These are phyloP conservation scores for Pseudogymnoascus sp. DNA, from an alignment of 2,329 filamentous ascomycete genomes.

Conservation along the genomic window DNA sequence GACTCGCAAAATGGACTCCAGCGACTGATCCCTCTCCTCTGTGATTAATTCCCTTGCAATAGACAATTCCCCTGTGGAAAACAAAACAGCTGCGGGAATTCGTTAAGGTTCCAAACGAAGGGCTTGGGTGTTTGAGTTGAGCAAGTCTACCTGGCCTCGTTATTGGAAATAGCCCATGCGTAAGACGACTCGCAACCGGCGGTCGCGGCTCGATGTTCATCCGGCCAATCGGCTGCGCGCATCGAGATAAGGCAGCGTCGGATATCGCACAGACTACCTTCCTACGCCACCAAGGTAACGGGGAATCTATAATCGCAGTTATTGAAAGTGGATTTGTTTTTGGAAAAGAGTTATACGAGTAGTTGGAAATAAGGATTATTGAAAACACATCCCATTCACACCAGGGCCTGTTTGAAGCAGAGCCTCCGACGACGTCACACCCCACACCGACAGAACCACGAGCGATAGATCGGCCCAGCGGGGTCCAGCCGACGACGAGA, in stretches of 20 bases:
- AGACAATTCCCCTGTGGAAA: background rate
- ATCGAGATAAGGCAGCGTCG: background rate
- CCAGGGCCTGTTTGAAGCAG: background rate
- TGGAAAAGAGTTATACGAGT: background rate
- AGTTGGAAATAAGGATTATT: background rate
- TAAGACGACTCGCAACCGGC: background rate
- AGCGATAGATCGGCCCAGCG: background rate
- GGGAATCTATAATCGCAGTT: background rate
- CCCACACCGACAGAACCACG: background rate
- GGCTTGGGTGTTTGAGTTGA: background rate
- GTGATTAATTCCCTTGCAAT: background rate
- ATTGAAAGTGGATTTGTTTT: background rate
- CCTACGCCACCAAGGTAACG: background rate
- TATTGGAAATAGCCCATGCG: background rate
- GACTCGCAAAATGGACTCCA: background rate
- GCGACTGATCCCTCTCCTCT: background rate
- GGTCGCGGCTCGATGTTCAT: background rate
- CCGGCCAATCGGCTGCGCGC: background rate
- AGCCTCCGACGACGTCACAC: background rate
- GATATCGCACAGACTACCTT: background rate
- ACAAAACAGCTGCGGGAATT: background rate
- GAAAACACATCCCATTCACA: background rate
- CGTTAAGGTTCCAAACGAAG: background rate
- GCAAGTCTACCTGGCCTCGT: background rate
- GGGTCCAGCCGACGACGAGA: background rate